Base-by-base conservation (phyloP, 2,329 filamentous ascomycete species). In the Talaromyces sp. region DNA sequence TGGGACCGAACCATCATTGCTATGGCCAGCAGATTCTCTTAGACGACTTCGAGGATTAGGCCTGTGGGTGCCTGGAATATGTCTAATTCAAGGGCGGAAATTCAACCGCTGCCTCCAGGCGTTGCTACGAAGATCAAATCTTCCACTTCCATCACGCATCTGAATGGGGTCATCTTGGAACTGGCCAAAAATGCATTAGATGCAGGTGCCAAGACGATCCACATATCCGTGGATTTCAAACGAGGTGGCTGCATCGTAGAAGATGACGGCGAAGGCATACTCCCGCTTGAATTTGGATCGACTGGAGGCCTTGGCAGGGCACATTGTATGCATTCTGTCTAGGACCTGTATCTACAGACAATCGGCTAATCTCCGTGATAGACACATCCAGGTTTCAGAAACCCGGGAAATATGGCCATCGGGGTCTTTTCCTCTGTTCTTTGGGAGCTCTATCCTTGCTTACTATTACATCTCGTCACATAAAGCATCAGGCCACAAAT, bases 151-250 rank as follows among this genome's bases (percentile, higher is more conserved):
- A 87, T 97, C 62, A 88, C 86, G 1, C 88, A 86, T 40, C 77
- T 97, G 29, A 87, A 87, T 62, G 82, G 77, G 22, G 91, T 89
- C 4, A 77, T 90, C 13, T 77, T 85, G 50, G 89, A 88, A 41
- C 80, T 97, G 9, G 63, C 95, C 22, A 85, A 88, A 69, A 99
- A 99, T 70, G 85, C 91, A 0, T 79, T 99, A 11, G 94, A 99
- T 76, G 90, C 91, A 3, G 76, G 77, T 41, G 87, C 92, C 14
- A 81, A 78, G 30, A 88, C 81, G 50, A 75, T 97, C 56, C 83
- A 83, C 48, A 77, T 96, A 49, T 82, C 80, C 1, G 77, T 96
- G 19, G 89, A 97, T 72, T 91, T 90, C 67, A 71, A 74, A 48
- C 85, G 87, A 20, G 93, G 91, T 4, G 85, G 82, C 61, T 96